Conservation (phyloP, 495 filamentous ascomycete species). For the Apodospora peruviana region DNA sequence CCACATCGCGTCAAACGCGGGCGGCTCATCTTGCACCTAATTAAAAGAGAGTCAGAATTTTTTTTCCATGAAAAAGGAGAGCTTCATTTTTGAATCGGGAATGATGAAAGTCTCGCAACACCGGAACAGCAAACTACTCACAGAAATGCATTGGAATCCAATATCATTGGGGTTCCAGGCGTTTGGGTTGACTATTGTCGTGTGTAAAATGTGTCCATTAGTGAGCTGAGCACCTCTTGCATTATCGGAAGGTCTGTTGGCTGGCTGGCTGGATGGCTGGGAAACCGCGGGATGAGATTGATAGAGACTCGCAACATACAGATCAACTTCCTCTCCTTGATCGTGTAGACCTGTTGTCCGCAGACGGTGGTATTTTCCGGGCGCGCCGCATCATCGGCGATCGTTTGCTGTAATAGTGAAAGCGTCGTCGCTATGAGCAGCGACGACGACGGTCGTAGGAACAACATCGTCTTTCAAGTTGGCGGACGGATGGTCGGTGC, state of each 20-base stretch:
- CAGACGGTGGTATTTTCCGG: no score
- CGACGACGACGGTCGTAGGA: no score
- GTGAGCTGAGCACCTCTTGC: no score
- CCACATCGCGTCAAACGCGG: conserved; percentile 26
- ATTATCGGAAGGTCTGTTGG: not conserved
- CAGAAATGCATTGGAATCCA: conserved; percentile 24
- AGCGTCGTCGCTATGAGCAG: no score
- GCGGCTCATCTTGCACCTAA: conserved; percentile 24
- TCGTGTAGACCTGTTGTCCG: not conserved
- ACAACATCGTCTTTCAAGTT: no score
- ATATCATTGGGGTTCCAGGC: conserved; percentile 24
- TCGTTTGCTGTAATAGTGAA: no score
- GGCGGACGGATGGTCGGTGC: no score
- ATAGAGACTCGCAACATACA: conserved; percentile 7
- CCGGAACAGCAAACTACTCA: conserved; percentile 14
- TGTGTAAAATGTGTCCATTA: not conserved
- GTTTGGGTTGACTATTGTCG: conserved; percentile 19
- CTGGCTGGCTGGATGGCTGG: not conserved
- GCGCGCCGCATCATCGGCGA: no score
- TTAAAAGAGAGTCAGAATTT: not conserved
- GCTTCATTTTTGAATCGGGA: conserved; percentile 2
- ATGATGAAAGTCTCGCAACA: not conserved
- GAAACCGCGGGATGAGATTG: not conserved
- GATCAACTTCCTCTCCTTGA: conserved; percentile 7
- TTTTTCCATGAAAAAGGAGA: not conserved